These are phyloP conservation scores for Boletellus emodensis DNA, from an alignment of 768 basidiomycete genomes.

Conservation along the genomic window DNA sequence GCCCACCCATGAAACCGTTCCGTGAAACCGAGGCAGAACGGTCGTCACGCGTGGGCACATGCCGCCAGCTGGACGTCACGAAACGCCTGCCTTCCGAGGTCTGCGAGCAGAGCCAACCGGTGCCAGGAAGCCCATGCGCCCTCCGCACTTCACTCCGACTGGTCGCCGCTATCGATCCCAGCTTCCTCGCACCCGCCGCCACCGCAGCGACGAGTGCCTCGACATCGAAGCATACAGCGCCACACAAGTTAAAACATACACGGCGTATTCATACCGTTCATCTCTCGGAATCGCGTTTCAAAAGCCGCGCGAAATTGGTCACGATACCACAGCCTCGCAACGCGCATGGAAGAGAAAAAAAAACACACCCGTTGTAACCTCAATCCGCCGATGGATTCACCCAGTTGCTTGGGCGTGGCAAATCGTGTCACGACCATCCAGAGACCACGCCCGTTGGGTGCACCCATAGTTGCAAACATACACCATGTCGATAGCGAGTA, in stretches of 20 bases:
- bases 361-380: neutral
- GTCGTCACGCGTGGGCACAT: neutral
- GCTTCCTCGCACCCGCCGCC: constrained; percentile 24
- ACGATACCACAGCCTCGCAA: neutral
- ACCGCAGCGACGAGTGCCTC: constrained; percentile 15
- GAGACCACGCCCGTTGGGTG: no score
- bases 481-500: neutral
- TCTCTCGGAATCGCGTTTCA: constrained; percentile 6
- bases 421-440: no score
- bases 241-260: constrained; percentile 9
- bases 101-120: no score
- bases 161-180: constrained; percentile 4
- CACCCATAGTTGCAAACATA: neutral
- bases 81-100: neutral
- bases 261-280: constrained; percentile 4
- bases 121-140: constrained; percentile 5
- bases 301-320: neutral
- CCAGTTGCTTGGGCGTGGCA: neutral
- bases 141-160: neutral
- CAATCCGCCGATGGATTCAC: neutral
- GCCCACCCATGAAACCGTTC: neutral
- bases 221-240: constrained; percentile 3
- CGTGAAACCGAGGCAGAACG: neutral
- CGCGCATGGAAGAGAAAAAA: neutral
- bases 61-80: neutral